A percentile compares a stretch with the other conserved stretches of the same genome.
phyloP scores from a whole-genome alignment of 2,329 filamentous ascomycete genomes.

The Fusarium nodosum region DNA sequence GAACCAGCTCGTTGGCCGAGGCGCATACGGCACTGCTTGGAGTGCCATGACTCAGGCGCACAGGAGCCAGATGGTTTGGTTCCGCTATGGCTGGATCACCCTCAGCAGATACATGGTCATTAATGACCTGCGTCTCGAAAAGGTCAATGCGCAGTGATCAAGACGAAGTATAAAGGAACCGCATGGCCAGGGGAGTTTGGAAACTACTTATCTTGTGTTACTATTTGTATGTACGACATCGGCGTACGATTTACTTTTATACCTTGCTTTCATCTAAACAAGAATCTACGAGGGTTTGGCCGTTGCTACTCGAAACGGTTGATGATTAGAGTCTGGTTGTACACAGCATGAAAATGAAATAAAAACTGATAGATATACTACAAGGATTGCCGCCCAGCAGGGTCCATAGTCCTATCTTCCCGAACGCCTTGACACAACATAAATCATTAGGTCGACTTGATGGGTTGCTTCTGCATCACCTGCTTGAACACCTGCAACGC shows the following conservation, averaged over 20 bases:
- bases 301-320: conserved; percentile 2
- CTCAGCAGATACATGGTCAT: conserved; percentile 95
- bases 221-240: conserved; percentile 14
- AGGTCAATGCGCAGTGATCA: conserved; percentile 45
- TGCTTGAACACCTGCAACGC: conserved; percentile 49
- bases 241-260: conserved; percentile 21
- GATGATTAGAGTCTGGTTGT: neutral
- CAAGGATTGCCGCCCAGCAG: neutral
- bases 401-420: conserved; percentile 1
- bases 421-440: conserved; percentile 4
- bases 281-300: conserved; percentile 10
- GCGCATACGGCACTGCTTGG: conserved; percentile 72
- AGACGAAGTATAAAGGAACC: conserved; percentile 9
- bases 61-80: conserved; percentile 98
- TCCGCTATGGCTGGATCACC: conserved; percentile 94
- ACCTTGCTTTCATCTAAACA: conserved; percentile 12
- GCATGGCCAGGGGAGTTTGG: conserved; percentile 37
- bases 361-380: conserved; percentile 11
- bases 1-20: conserved; percentile 74
- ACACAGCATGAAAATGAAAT: conserved; percentile 2
- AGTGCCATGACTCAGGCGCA: conserved; percentile 91
- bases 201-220: conserved; percentile 16
- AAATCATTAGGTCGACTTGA: conserved; percentile 39
- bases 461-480: conserved; percentile 44
- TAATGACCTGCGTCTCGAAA: conserved; percentile 81